Evolutionary conservation across 345 rosid genomes (phyloP).

Genomic region (Abelmoschus esculentus): DNA sequence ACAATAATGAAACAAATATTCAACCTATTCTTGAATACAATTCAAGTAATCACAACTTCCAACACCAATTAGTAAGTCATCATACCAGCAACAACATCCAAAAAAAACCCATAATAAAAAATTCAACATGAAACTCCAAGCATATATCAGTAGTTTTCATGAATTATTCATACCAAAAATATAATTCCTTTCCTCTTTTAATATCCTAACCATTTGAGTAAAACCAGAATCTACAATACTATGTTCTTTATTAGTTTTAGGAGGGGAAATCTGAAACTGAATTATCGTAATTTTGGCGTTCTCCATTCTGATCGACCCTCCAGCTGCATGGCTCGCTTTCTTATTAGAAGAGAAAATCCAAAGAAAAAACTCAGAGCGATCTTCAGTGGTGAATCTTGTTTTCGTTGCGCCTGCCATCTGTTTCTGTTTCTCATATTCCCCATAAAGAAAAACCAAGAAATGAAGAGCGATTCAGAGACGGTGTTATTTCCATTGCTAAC

Average conservation of each 20-base stretch:
- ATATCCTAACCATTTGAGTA: slow-evolving; percentile 96
- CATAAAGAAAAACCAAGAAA: background rate
- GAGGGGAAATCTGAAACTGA: slow-evolving; percentile 98
- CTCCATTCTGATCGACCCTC: slow-evolving; percentile 75
- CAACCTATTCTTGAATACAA: no score
- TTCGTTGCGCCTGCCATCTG: background rate
- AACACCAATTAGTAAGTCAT: no score
- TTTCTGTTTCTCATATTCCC: background rate
- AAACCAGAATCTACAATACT: slow-evolving; percentile 94
- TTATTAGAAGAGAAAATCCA: slow-evolving; percentile 21
- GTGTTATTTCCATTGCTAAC: slow-evolving; percentile 73
- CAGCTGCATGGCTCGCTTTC: slow-evolving; percentile 86
- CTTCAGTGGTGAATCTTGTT: background rate
- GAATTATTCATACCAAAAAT: slow-evolving; percentile 93
- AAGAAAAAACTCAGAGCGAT: background rate
- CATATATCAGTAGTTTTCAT: no score
- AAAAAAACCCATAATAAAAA: no score
- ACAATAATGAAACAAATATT: no score
- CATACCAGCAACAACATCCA: no score
- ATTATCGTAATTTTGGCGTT: slow-evolving; percentile 91
- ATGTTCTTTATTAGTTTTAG: slow-evolving; percentile 93
- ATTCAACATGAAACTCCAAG: no score
- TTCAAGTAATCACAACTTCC: no score
- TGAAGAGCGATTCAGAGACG: slow-evolving; percentile 89
- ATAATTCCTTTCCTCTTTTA: slow-evolving; percentile 96